phyloP scores from a whole-genome alignment of 2,329 filamentous ascomycete genomes.

The Pseudocercospora cruenta region DNA sequence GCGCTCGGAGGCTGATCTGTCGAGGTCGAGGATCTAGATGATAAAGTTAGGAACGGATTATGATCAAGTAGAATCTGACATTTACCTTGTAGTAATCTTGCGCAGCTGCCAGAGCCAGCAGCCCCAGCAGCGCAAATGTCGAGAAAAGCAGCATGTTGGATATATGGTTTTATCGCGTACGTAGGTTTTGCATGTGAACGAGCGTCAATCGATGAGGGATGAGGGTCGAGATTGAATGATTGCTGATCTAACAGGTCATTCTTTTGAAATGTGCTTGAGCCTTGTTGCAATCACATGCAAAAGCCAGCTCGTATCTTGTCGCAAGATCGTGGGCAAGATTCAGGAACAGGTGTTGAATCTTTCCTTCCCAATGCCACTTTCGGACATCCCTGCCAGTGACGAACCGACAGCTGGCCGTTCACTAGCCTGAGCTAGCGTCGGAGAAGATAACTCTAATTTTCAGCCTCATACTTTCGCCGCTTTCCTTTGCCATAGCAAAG shows the following conservation, averaged over 20 bases:
- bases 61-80: neutral
- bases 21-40: slow-evolving; percentile 74
- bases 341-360: neutral
- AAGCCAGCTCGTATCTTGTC: neutral
- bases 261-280: neutral
- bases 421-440: neutral
- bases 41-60: slow-evolving; percentile 37
- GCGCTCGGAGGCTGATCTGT: slow-evolving; percentile 76
- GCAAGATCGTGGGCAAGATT: neutral
- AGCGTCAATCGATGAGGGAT: slow-evolving; percentile 10
- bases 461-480: neutral
- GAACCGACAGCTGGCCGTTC: neutral
- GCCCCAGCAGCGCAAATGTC: slow-evolving; percentile 46
- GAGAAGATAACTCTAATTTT: neutral
- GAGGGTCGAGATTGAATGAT: neutral
- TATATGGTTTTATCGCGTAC: slow-evolving; percentile 9
- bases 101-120: slow-evolving; percentile 51
- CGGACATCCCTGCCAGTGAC: neutral
- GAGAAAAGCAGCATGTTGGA: slow-evolving; percentile 48
- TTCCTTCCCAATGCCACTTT: neutral
- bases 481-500: no score
- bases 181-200: slow-evolving; percentile 22
- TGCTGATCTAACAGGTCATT: slow-evolving; percentile 1
- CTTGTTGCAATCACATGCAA: neutral
- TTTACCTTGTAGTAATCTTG: slow-evolving; percentile 81